phyloP scores from a whole-genome alignment of 306 rosid genomes.

The Cucurbita maxima region DNA sequence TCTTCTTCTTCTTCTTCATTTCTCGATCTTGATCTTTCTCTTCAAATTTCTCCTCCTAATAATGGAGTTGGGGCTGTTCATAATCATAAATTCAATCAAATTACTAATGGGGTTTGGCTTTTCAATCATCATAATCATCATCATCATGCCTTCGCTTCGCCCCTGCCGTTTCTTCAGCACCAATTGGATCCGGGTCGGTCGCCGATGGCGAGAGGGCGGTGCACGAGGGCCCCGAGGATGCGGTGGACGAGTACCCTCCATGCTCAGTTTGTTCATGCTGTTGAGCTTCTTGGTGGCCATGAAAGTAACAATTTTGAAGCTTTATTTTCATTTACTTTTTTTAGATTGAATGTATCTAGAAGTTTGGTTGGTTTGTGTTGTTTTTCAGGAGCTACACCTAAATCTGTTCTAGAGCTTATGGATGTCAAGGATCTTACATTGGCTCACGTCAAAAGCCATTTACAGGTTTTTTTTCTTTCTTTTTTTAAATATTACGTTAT shows the following conservation, averaged over 20 bases:
- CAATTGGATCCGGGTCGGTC: not conserved
- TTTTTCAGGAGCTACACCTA: conserved; percentile 1
- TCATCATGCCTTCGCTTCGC: not conserved
- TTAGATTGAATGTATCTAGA: no score
- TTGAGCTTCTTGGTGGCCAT: conserved; percentile 12
- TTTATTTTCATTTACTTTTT: not conserved
- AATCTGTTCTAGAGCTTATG: conserved; percentile 1
- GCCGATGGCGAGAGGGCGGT: not conserved
- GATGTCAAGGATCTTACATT: conserved; percentile 1
- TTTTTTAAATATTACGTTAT: not conserved
- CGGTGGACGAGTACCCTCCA: conserved; percentile 10
- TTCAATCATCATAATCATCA: not conserved
- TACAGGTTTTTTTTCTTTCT: not conserved
- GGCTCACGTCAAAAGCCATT: conserved; percentile 5
- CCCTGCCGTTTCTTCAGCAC: not conserved
- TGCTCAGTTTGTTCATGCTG: conserved; percentile 10
- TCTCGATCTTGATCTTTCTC: conserved; percentile 2
- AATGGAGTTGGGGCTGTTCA: not conserved
- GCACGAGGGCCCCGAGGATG: conserved; percentile 5
- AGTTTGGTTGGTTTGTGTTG: not conserved
- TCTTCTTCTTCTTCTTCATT: not conserved
- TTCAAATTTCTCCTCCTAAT: not conserved
- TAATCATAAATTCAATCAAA: not conserved
- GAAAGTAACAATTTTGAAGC: not conserved
- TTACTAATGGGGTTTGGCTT: not conserved